phyloP scores from a whole-genome alignment of 2,329 filamentous ascomycete species.

The Onygenales sp. region DNA sequence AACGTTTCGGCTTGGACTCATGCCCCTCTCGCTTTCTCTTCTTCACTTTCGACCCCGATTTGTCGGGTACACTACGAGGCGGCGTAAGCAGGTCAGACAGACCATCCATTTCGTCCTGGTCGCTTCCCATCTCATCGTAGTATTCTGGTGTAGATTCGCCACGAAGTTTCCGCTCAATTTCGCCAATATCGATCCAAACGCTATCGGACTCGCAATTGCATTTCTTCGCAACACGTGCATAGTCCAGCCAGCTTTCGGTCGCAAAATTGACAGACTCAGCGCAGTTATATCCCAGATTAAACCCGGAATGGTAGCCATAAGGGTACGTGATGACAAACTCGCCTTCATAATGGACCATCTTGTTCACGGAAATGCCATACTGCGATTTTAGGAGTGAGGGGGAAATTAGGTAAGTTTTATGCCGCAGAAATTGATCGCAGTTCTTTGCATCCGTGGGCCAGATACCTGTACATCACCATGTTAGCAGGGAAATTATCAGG shows the following conservation, averaged over 20 bases:
- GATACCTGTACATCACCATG: conserved; percentile 40
- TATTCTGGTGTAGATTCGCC: conserved; percentile 60
- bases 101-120: conserved; percentile 46
- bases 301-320: conserved; percentile 96
- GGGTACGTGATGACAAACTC: conserved; percentile 98
- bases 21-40: conserved; percentile 60
- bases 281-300: conserved; percentile 97
- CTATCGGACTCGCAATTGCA: conserved; percentile 96
- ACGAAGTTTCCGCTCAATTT: conserved; percentile 87
- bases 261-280: conserved; percentile 98
- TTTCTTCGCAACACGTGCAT: conserved; percentile 90
- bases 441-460: conserved; percentile 94
- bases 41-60: conserved; percentile 48
- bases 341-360: conserved; percentile 86
- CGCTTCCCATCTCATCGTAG: conserved; percentile 47
- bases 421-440: conserved; percentile 89
- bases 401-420: conserved; percentile 96
- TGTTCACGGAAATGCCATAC: conserved; percentile 93
- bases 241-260: conserved; percentile 87
- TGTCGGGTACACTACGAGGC: conserved; percentile 62
- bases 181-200: conserved; percentile 94
- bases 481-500: neutral
- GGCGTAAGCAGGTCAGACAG: conserved; percentile 67
- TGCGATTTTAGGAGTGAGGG: conserved; percentile 77
- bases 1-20: conserved; percentile 62